Conservation (phyloP, 371 early-diverging fungal genomes). For the Mortierella sp. region DNA sequence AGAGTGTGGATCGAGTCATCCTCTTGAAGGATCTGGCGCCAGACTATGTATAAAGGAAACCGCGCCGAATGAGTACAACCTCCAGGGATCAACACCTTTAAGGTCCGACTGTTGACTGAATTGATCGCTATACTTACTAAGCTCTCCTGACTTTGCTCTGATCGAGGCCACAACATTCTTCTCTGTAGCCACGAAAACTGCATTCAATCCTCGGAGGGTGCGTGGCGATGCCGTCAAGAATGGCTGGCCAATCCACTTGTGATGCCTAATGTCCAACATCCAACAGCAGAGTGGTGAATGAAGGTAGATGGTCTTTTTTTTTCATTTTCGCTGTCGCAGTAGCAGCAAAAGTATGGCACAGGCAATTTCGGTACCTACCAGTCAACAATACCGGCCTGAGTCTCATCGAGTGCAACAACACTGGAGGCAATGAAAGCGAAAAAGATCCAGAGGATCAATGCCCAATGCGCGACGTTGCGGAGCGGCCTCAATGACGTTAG, state of each 20-base stretch:
- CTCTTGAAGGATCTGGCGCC: constrained; percentile 62
- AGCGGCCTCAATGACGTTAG: constrained; percentile 32
- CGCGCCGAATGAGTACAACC: not conserved
- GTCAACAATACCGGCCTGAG: constrained; percentile 65
- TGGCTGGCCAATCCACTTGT: constrained; percentile 70
- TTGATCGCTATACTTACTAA: constrained; percentile 62
- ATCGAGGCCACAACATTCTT: constrained; percentile 72
- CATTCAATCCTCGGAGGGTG: constrained; percentile 49
- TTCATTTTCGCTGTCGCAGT: too few species aligned
- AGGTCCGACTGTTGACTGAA: not conserved
- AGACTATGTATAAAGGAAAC: constrained; percentile 38
- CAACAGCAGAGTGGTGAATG: too few species aligned
- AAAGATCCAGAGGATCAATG: constrained; percentile 28
- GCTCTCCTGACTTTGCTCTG: constrained; percentile 62
- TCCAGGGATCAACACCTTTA: not conserved
- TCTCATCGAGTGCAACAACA: constrained; percentile 59
- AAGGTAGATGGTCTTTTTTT: too few species aligned
- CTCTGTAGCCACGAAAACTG: constrained; percentile 66
- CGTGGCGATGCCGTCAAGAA: constrained; percentile 43
- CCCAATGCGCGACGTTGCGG: constrained; percentile 19
- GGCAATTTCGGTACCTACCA: constrained; percentile 56
- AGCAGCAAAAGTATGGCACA: not conserved
- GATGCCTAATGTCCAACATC: constrained; percentile 70
- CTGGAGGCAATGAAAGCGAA: constrained; percentile 20
- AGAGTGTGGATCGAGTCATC: constrained; percentile 32